Conservation (phyloP, 192 early-diverging fungal genomes). For the Cetraspora pellucida region DNA sequence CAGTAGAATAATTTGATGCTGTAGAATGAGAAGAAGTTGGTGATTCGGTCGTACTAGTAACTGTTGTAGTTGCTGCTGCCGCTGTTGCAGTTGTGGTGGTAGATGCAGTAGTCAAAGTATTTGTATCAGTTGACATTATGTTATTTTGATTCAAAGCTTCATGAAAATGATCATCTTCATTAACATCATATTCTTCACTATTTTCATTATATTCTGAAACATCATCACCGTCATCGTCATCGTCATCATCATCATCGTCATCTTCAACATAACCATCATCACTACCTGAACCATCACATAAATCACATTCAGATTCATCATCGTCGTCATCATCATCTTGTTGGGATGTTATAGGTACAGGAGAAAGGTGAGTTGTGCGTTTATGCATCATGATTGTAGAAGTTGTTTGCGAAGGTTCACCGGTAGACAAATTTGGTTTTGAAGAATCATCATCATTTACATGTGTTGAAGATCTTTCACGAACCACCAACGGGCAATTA, state of each 20-base stretch:
- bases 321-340: neutral
- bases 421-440: no score
- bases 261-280: neutral
- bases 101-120: neutral
- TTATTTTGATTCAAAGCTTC: neutral
- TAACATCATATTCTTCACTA: neutral
- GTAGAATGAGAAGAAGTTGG: neutral
- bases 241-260: neutral
- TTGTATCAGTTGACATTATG: no score
- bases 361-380: neutral
- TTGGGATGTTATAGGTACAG: neutral
- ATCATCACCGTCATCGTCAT: neutral
- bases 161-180: neutral
- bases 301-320: no score
- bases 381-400: neutral
- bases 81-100: neutral
- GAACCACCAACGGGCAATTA: neutral
- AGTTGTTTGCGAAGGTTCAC: no score
- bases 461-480: neutral
- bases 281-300: neutral
- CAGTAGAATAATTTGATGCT: neutral
- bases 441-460: neutral
- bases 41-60: neutral
- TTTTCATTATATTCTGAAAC: neutral
- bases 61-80: no score